Conservation (phyloP, 2,329 filamentous ascomycete species). For the Penicillium janthinellum region DNA sequence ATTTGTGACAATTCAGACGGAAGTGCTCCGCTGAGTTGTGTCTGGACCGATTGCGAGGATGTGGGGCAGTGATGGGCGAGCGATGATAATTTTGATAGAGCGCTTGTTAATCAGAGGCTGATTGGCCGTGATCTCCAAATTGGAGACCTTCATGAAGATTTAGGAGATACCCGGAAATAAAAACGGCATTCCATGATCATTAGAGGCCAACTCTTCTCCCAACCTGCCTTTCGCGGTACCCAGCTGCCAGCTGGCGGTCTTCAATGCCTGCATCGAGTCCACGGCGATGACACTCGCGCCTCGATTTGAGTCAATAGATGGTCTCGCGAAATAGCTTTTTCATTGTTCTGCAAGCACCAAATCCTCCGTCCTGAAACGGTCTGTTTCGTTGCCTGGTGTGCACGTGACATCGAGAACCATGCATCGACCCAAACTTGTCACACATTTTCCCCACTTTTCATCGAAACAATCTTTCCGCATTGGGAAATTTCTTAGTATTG, state of each 20-base stretch:
- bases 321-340: not conserved
- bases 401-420: conserved; percentile 24
- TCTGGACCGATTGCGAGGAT: not conserved
- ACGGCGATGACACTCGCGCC: not conserved
- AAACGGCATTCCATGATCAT: conserved; percentile 12
- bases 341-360: not conserved
- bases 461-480: conserved; percentile 29
- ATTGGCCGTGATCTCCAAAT: conserved; percentile 1
- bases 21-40: not conserved
- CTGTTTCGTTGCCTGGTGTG: not conserved
- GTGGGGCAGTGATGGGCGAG: conserved; percentile 4
- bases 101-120: conserved; percentile 5
- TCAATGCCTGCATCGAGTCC: not conserved
- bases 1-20: not conserved
- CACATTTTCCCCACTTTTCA: conserved; percentile 8
- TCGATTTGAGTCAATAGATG: not conserved
- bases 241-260: not conserved
- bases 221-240: not conserved
- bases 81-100: conserved; percentile 9
- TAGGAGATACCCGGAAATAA: conserved; percentile 25
- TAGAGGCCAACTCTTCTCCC: not conserved
- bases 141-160: conserved; percentile 4
- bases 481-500: conserved; percentile 20
- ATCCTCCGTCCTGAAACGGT: not conserved
- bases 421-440: conserved; percentile 18